These are phyloP conservation scores for Emmonsiellopsis sp. DNA, from an alignment of 2,329 filamentous ascomycete genomes.

Conservation along the genomic window DNA sequence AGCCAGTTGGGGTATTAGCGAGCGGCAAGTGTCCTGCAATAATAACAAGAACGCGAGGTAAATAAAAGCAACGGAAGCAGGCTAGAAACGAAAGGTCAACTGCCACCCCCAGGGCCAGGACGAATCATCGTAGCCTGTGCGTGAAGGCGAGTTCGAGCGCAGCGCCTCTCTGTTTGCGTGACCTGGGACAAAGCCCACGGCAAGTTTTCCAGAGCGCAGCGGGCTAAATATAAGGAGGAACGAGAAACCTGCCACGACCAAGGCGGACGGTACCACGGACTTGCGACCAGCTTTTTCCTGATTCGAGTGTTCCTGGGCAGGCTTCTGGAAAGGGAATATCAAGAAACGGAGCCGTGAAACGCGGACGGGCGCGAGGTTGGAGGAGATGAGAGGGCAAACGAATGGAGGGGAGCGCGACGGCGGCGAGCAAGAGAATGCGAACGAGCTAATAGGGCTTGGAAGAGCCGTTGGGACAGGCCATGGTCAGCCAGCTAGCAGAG, in stretches of 20 bases:
- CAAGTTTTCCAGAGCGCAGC: not conserved
- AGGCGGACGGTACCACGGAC: not conserved
- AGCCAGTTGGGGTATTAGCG: not conserved
- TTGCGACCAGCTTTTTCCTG: not conserved
- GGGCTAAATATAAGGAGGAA: too few relatives aligned
- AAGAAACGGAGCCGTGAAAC: constrained; percentile 1
- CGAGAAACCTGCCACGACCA: constrained; percentile 1
- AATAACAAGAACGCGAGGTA: constrained; percentile 1
- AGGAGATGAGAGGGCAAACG: not conserved
- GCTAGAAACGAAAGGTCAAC: constrained; percentile 1
- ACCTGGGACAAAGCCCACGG: not conserved
- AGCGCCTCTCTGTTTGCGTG: not conserved
- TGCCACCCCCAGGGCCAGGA: not conserved
- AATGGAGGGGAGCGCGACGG: not conserved
- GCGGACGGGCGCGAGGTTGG: not conserved
- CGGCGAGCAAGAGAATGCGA: not conserved
- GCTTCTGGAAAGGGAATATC: not conserved
- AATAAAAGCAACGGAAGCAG: not conserved
- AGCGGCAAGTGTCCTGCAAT: not conserved
- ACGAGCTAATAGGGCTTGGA: not conserved
- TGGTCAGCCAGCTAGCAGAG: too few relatives aligned
- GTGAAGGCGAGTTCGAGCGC: not conserved
- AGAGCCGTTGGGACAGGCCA: not conserved
- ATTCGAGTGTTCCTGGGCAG: not conserved
- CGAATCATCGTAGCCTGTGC: not conserved